Conservation (phyloP, 2,329 filamentous ascomycete species). For the Penicillium sp. region DNA sequence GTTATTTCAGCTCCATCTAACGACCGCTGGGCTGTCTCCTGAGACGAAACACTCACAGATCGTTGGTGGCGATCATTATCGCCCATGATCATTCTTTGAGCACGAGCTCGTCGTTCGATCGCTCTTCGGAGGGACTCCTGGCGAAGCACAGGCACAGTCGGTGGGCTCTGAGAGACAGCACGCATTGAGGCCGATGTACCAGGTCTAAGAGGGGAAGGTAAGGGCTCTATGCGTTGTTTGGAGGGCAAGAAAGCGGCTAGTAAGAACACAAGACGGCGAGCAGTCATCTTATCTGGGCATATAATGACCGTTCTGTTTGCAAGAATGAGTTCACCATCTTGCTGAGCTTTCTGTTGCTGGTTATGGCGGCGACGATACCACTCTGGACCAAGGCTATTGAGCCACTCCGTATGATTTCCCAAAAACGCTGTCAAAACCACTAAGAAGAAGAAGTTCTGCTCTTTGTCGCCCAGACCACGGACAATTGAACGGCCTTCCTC, state of each 20-base stretch:
- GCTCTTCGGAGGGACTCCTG: conserved; percentile 55
- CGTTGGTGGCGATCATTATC: conserved; percentile 35
- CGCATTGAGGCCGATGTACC: conserved; percentile 47
- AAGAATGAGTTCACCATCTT: conserved; percentile 49
- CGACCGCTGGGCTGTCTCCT: conserved; percentile 39
- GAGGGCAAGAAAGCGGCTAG: conserved; percentile 58
- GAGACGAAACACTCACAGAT: conserved; percentile 47
- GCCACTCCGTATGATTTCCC: conserved; percentile 60
- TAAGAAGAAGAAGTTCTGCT: conserved; percentile 60
- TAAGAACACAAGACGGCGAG: conserved; percentile 57
- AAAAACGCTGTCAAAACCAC: conserved; percentile 59
- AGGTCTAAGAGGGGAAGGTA: conserved; percentile 40
- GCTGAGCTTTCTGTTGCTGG: conserved; percentile 50
- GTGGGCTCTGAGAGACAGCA: conserved; percentile 54
- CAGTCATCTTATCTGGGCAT: conserved; percentile 58
- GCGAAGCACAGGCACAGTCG: conserved; percentile 49
- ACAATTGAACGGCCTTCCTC: conserved; percentile 59
- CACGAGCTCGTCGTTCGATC: conserved; percentile 52
- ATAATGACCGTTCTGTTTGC: conserved; percentile 57
- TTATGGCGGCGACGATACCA: conserved; percentile 54
- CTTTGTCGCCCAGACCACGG: conserved; percentile 54
- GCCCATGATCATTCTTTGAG: conserved; percentile 43
- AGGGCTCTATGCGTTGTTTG: conserved; percentile 40
- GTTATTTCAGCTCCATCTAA: conserved; percentile 34
- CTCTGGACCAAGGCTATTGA: conserved; percentile 54